Conservation (phyloP, 148 eudicot genomes). For the Agrostemma githago region DNA sequence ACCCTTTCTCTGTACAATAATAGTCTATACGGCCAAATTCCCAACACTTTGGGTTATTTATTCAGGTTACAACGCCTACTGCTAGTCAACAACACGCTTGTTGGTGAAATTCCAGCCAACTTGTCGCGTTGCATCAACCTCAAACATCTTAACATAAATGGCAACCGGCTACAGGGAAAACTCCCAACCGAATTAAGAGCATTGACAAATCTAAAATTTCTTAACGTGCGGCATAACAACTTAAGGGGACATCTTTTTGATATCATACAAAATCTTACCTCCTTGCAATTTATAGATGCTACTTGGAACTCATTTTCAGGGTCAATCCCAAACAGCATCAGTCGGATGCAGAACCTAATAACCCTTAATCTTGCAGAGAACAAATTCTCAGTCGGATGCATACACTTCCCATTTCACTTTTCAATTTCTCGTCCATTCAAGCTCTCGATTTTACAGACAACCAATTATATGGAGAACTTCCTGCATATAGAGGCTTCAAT, state of each 20-base stretch:
- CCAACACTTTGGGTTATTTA: too few species aligned
- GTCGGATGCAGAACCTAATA: slow-evolving; percentile 14
- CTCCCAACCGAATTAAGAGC: slow-evolving; percentile 31
- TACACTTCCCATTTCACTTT: slow-evolving; percentile 27
- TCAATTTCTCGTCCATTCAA: slow-evolving; percentile 25
- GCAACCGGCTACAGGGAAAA: slow-evolving; percentile 25
- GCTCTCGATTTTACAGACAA: neutral
- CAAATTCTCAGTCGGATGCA: slow-evolving; percentile 21
- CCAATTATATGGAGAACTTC: slow-evolving; percentile 28
- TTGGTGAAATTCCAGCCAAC: slow-evolving; percentile 33
- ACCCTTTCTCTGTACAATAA: too few species aligned
- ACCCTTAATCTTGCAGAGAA: neutral
- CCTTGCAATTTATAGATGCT: neutral
- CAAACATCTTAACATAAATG: neutral
- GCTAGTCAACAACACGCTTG: slow-evolving; percentile 2
- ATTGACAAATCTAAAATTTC: slow-evolving; percentile 8
- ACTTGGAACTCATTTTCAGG: slow-evolving; percentile 21
- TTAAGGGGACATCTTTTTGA: slow-evolving; percentile 21
- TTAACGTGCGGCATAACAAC: slow-evolving; percentile 14
- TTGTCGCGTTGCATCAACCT: slow-evolving; percentile 27
- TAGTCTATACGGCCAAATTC: too few species aligned
- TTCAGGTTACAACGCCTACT: too few species aligned
- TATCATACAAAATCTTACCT: slow-evolving; percentile 1
- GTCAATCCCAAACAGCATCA: slow-evolving; percentile 20
- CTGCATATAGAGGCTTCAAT: slow-evolving; percentile 14